Conservation (phyloP, 352 stramenopile species). For the Globisporangium nunn region DNA sequence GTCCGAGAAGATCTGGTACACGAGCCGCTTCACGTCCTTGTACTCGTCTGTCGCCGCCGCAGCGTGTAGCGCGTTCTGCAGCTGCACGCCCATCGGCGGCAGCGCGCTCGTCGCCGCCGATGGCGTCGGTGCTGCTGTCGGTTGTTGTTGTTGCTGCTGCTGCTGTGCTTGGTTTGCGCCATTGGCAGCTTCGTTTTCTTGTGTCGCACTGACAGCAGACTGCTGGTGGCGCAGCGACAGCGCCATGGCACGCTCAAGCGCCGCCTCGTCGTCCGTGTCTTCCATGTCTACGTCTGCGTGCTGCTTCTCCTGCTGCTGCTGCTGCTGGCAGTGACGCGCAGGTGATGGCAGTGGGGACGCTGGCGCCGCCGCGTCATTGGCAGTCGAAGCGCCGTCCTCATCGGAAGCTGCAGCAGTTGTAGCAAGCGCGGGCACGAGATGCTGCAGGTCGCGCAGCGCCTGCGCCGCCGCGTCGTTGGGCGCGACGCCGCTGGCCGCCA, state of each 20-base stretch:
- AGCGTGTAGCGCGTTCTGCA: slow-evolving; percentile 33
- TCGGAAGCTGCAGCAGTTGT: neutral
- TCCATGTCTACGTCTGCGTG: slow-evolving; percentile 45
- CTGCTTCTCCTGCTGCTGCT: neutral
- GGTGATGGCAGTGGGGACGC: neutral
- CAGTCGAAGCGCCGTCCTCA: neutral
- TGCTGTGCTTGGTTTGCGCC: neutral
- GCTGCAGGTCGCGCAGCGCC: slow-evolving; percentile 48
- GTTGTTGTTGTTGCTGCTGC: neutral
- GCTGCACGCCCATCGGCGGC: slow-evolving; percentile 26
- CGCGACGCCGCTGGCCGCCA: slow-evolving; percentile 39
- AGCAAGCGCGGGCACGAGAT: slow-evolving; percentile 10
- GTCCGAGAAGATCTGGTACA: slow-evolving; percentile 72
- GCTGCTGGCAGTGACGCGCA: neutral
- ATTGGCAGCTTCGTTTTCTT: slow-evolving; percentile 5
- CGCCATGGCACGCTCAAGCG: slow-evolving; percentile 1
- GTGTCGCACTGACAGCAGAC: slow-evolving; percentile 15
- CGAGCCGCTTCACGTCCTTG: slow-evolving; percentile 43
- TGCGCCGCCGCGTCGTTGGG: slow-evolving; percentile 56
- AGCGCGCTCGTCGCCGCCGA: neutral
- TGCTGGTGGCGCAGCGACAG: slow-evolving; percentile 14
- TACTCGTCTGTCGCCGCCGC: slow-evolving; percentile 39
- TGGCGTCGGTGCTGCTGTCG: no score
- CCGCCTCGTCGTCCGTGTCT: slow-evolving; percentile 18
- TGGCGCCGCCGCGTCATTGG: neutral